Evolutionary conservation across 2,329 filamentous ascomycete species (phyloP), one percentile per base, ranked within the genome.

Genomic region (Pezicula neosporulosa): DNA sequence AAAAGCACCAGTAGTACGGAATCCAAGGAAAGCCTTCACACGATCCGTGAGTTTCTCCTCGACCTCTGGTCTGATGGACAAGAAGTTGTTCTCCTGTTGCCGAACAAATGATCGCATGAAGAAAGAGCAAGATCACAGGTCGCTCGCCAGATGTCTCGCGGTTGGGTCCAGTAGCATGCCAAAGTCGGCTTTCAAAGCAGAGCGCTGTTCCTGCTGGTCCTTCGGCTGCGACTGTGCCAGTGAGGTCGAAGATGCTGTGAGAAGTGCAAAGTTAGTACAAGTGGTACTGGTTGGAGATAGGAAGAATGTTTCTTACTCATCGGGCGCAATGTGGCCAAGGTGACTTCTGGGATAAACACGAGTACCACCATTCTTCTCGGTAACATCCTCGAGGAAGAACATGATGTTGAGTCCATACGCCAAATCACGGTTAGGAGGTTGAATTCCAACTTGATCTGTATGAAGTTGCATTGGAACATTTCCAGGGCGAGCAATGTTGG

Each of bases 21-120:
- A 58, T 8, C 62, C 62, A 6, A 64, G 27, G 21, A 63, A 41
- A 6, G 53, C 48, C 53, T 60, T 63, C 4, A 55, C 47, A 2
- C 61, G 50, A 16, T 63, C 61, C 3, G 63, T 61, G 49, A 64
- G 52, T 51, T 57, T 63, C 2, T 57, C 50, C 54, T 58, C 58
- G 21, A 67, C 63, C 15, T 66, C 63, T 18, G 56, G 57, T 19
- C 61, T 57, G 48, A 66, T 51, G 5, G 63, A 64, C 43, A 66
- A 42, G 51, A 54, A 60, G 49, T 62, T 60, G 50, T 67, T 66
- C 52, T 67, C 65, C 45, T 66, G 63, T 48, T 60, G 60, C 2
- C 65, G 56, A n/a, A 68, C 58, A 35, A 60, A 66, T 6, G 58
- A 60, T 2, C 65, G 57, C 58, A 65, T 63, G 55, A 67, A 68